Base-by-base conservation (phyloP, 345 rosid species). In the Eucalyptus regnans region DNA sequence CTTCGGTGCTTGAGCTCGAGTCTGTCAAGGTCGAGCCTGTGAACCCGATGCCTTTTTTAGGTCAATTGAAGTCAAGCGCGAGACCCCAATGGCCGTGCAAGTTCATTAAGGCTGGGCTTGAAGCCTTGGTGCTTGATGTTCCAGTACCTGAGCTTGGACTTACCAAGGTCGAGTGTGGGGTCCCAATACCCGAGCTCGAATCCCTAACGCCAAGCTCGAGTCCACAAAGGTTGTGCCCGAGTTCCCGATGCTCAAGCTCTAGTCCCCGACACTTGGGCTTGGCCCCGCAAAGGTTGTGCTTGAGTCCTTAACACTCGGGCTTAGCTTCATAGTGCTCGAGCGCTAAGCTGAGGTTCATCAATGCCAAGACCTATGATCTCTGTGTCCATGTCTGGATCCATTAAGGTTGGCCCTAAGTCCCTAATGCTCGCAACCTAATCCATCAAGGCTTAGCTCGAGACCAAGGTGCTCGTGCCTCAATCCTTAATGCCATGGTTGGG, bases 381-480 rank as follows among this genome's bases (percentile, higher is more conserved):
- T 56, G 0, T 56, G 1, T 3, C 0, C 1, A 1, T 56, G 29
- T 56, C 0, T 9, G 0, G 3, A 23, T 56, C 29, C 62, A 56
- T 56, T 22, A 25, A 56, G 62, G 62, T 25, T 0, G 20, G 12
- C 12, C 62, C 62, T 25, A 56, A 23, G 12, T 22, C 62, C 62
- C 2, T 1, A 1, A 25, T 56, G 62, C 29, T 4, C 1, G 1
- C 6, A 0, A 9, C 12, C 6, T 56, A 25, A 29, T 23, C 62
- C 62, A 23, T 56, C 29, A 56, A 56, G 12, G 62, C 62, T 56
- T 22, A 9, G 62, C 62, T 56, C 1, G 3, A 20, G 62, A 56
- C 12, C 62, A 22, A 56, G 27, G 12, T 22, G 62, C 25, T 22
- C 12, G 0, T 56, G 62, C 62, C 62, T 56, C 1, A 8, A 56